These are phyloP conservation scores for Musa acuminata DNA, from an alignment of 176 grass and related monocot species.

Conservation along the genomic window DNA sequence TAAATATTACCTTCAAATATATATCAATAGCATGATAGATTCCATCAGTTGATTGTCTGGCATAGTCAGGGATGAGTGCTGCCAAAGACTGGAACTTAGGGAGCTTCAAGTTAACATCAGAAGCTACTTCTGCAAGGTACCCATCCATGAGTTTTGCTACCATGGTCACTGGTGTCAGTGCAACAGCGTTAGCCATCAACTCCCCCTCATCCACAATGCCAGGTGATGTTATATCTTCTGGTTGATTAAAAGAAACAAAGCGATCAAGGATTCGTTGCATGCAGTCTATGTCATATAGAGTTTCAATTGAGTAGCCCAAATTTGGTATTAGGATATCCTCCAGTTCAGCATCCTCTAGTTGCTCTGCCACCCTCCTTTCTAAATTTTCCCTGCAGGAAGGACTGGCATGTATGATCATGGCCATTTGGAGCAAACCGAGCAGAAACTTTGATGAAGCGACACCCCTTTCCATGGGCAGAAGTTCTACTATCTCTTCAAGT, in stretches of 20 bases:
- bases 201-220: slow-evolving; percentile 48
- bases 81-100: slow-evolving; percentile 66
- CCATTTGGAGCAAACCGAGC: slow-evolving; percentile 46
- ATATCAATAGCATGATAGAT: slow-evolving; percentile 86
- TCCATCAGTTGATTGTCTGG: slow-evolving; percentile 52
- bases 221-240: slow-evolving; percentile 23
- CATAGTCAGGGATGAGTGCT: slow-evolving; percentile 53
- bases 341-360: slow-evolving; percentile 56
- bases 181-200: slow-evolving; percentile 18
- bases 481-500: slow-evolving; percentile 52
- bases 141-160: slow-evolving; percentile 57
- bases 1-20: slow-evolving; percentile 60
- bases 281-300: slow-evolving; percentile 76
- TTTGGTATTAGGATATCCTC: slow-evolving; percentile 70
- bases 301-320: slow-evolving; percentile 39
- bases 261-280: slow-evolving; percentile 72
- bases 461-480: slow-evolving; percentile 56
- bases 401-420: slow-evolving; percentile 48
- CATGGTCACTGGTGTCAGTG: slow-evolving; percentile 41
- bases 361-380: slow-evolving; percentile 44
- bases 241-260: slow-evolving; percentile 36
- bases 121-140: slow-evolving; percentile 71
- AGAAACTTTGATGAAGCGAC: slow-evolving; percentile 43
- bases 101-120: slow-evolving; percentile 52
- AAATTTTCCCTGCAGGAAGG: slow-evolving; percentile 48